phyloP scores from a whole-genome alignment of 2,329 filamentous ascomycete genomes.

The Aureobasidium lini region DNA sequence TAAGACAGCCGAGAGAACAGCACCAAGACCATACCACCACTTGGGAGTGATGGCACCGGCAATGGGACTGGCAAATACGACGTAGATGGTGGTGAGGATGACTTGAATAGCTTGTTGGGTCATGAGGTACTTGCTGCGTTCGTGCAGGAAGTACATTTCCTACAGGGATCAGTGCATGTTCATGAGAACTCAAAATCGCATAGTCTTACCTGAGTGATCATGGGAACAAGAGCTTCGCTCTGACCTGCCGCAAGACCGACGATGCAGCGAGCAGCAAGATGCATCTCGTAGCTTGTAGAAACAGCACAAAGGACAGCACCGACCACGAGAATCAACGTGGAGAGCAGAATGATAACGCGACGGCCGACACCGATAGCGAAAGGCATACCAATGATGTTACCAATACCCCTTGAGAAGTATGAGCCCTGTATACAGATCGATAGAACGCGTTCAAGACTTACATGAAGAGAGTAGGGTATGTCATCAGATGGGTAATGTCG shows the following conservation, averaged over 20 bases:
- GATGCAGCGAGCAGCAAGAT: constrained; percentile 25
- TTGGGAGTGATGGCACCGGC: constrained; percentile 34
- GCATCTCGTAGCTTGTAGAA: constrained; percentile 19
- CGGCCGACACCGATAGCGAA: constrained; percentile 28
- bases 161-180: constrained; percentile 33
- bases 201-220: constrained; percentile 33
- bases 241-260: constrained; percentile 26
- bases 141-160: constrained; percentile 18
- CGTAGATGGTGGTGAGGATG: constrained; percentile 31
- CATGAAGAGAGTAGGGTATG: constrained; percentile 29
- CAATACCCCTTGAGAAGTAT: constrained; percentile 25
- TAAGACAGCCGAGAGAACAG: constrained; percentile 27
- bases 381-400: constrained; percentile 30
- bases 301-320: constrained; percentile 22
- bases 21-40: constrained; percentile 39
- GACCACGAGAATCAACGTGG: constrained; percentile 23
- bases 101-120: constrained; percentile 36
- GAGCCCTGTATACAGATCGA: not conserved
- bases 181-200: not conserved
- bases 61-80: constrained; percentile 37
- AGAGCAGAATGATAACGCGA: constrained; percentile 26
- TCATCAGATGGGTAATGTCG: constrained; percentile 21
- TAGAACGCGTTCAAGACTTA: not conserved
- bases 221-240: constrained; percentile 21
- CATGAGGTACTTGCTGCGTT: constrained; percentile 32